Evolutionary conservation across 805 yeast species (phyloP).

Genomic region (Millerozyma acaciae): DNA sequence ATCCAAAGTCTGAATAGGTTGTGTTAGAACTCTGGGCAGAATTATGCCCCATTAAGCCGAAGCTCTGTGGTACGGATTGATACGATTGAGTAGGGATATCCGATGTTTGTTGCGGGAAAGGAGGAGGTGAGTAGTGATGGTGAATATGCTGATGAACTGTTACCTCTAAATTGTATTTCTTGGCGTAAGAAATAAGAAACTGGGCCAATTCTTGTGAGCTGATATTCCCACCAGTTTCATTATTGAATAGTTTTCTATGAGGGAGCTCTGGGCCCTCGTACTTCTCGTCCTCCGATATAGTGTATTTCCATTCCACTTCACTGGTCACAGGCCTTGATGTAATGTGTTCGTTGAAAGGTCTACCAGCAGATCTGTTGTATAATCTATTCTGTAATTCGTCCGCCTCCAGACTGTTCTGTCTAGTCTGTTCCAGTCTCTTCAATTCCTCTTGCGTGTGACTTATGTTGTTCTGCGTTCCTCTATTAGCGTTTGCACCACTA

Average conservation of each 20-base stretch:
- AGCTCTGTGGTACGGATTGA: not conserved
- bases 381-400: not conserved
- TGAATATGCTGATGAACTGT: slow-evolving; percentile 85
- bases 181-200: slow-evolving; percentile 57
- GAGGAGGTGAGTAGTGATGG: slow-evolving; percentile 61
- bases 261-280: slow-evolving; percentile 24
- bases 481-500: not conserved
- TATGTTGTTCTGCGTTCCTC: too few relatives aligned
- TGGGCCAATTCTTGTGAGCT: slow-evolving; percentile 52
- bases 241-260: slow-evolving; percentile 15
- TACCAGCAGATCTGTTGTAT: not conserved
- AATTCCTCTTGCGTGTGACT: too few relatives aligned
- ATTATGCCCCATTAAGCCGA: not conserved
- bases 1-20: not conserved
- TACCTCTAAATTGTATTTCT: slow-evolving; percentile 50
- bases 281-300: slow-evolving; percentile 40
- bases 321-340: slow-evolving; percentile 13
- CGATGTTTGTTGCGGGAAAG: not conserved
- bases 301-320: slow-evolving; percentile 61
- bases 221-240: slow-evolving; percentile 45
- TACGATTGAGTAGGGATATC: slow-evolving; percentile 1
- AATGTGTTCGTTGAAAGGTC: too few relatives aligned
- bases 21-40: not conserved
- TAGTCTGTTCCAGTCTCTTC: too few relatives aligned
- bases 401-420: too few relatives aligned